A percentile compares a stretch with the other conserved stretches of the same genome.
Conservation (phyloP, 768 basidiomycete genomes). For the Porphyrellus cyaneotinctus region DNA sequence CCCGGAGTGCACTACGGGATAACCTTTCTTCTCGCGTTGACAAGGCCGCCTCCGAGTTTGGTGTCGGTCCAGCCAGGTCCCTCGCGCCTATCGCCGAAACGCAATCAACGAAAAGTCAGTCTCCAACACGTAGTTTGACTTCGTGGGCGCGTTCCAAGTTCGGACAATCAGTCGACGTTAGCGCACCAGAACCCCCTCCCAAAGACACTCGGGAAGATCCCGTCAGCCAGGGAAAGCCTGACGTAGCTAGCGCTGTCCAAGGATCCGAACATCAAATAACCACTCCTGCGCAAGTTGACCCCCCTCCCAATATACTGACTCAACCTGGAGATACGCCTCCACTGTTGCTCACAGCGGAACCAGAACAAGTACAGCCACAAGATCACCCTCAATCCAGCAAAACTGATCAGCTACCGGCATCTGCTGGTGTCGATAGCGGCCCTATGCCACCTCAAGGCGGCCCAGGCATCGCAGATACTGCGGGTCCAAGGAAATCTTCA, state of each 20-base stretch:
- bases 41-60: slow-evolving; percentile 25
- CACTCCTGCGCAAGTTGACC: slow-evolving; percentile 27
- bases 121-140: slow-evolving; percentile 4
- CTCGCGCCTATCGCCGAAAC: neutral
- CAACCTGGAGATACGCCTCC: slow-evolving; percentile 8
- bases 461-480: neutral
- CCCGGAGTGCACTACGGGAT: slow-evolving; percentile 12
- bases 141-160: slow-evolving; percentile 5
- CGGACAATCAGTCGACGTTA: neutral
- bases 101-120: neutral
- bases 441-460: neutral
- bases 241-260: neutral
- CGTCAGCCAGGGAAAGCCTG: slow-evolving; percentile 2
- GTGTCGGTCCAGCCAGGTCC: slow-evolving; percentile 11
- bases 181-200: neutral
- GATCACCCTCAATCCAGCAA: neutral
- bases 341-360: neutral
- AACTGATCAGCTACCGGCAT: neutral
- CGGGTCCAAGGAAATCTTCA: neutral
- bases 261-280: slow-evolving; percentile 6
- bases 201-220: slow-evolving; percentile 2
- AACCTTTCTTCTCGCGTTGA: slow-evolving; percentile 11
- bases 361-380: neutral
- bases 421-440: slow-evolving; percentile 11
- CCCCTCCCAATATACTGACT: slow-evolving; percentile 12